These are phyloP conservation scores for Catenaria anguillulae DNA, from an alignment of 371 early-diverging fungal genomes.

Conservation along the genomic window DNA sequence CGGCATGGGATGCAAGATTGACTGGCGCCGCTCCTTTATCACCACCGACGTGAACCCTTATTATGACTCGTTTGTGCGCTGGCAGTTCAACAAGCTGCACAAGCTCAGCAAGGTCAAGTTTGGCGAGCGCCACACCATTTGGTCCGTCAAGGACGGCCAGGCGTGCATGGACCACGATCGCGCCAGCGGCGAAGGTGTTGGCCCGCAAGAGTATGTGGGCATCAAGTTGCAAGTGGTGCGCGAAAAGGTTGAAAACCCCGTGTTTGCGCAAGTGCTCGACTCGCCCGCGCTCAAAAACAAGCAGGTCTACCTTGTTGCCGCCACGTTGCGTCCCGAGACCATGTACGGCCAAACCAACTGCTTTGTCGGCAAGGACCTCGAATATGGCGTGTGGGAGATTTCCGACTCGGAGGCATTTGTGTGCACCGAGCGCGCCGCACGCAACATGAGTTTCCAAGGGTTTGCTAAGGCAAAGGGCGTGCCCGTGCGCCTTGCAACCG, in stretches of 20 bases:
- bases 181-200: constrained; percentile 91
- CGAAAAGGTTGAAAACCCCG: constrained; percentile 36
- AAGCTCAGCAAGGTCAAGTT: constrained; percentile 77
- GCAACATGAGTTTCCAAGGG: constrained; percentile 93
- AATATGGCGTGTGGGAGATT: constrained; percentile 65
- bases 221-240: constrained; percentile 73
- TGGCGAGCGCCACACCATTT: constrained; percentile 98
- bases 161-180: constrained; percentile 99
- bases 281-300: constrained; percentile 50
- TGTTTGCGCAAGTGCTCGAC: constrained; percentile 31
- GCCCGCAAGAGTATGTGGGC: constrained; percentile 91
- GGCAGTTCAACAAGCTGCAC: constrained; percentile 96
- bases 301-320: constrained; percentile 83
- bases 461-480: constrained; percentile 41
- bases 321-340: constrained; percentile 94
- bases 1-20: constrained; percentile 80
- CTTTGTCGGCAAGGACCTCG: constrained; percentile 80
- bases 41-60: constrained; percentile 99
- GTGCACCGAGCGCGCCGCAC: constrained; percentile 82
- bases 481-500: constrained; percentile 49
- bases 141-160: constrained; percentile 93
- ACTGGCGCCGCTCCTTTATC: constrained; percentile 98
- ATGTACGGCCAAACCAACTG: constrained; percentile 96
- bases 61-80: constrained; percentile 98
- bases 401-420: constrained; percentile 70